These are phyloP conservation scores for Diversispora epigaea DNA, from an alignment of 192 early-diverging fungal species.

Conservation along the genomic window DNA sequence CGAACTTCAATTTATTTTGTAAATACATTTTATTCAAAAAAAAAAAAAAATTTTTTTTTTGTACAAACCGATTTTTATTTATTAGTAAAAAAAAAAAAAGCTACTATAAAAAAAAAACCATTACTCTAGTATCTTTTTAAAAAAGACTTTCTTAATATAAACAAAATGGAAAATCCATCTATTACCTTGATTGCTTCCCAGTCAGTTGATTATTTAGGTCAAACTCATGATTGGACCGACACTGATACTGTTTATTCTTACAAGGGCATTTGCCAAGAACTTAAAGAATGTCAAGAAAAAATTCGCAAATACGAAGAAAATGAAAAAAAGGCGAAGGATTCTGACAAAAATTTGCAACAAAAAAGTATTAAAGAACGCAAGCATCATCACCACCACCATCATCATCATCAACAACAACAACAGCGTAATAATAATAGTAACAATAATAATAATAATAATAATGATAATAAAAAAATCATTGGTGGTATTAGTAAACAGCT, in stretches of 20 bases:
- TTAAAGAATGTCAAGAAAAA: not conserved
- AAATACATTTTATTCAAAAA: no score
- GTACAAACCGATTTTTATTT: no score
- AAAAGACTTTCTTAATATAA: no score
- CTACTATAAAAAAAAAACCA: no score
- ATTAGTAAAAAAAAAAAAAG: no score
- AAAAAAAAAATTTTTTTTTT: no score
- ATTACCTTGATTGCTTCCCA: not conserved
- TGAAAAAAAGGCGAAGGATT: no score
- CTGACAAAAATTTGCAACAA: no score
- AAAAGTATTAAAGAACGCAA: not conserved
- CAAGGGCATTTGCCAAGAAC: slow-evolving; percentile 13
- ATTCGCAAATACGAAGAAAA: no score
- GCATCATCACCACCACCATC: not conserved
- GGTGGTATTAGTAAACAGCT: slow-evolving; percentile 9
- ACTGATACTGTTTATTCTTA: slow-evolving; percentile 19
- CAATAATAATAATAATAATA: not conserved
- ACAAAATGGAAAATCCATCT: slow-evolving; percentile 30
- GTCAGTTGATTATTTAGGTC: slow-evolving; percentile 25
- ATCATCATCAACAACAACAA: not conserved
- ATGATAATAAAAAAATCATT: not conserved
- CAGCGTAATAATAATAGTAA: not conserved
- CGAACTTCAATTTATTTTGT: no score
- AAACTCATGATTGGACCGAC: slow-evolving; percentile 17
- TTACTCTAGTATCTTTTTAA: no score